Evolutionary conservation across 306 rosid species (phyloP).

Genomic region (Dalbergia oliveri): DNA sequence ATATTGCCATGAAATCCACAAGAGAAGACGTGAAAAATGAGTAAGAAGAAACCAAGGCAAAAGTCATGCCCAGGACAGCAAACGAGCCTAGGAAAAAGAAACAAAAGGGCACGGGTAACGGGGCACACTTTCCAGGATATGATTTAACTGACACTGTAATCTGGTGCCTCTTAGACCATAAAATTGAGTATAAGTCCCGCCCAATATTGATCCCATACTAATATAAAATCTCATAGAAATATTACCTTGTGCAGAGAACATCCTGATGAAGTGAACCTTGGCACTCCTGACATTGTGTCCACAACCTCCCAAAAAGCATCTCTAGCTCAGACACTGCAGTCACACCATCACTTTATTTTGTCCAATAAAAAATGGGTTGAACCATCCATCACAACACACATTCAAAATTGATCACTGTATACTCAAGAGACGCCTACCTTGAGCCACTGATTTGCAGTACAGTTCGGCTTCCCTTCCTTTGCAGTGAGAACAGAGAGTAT

Average conservation of each 20-base stretch:
- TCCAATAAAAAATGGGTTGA: conserved; percentile 29
- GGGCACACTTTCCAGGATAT: not conserved
- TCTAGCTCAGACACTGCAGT: conserved; percentile 88
- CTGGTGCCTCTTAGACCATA: not conserved
- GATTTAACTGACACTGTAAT: conserved; percentile 10
- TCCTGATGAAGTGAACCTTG: conserved; percentile 99
- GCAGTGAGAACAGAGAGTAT: conserved; percentile 83
- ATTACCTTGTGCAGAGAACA: conserved; percentile 97
- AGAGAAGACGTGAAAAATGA: not conserved
- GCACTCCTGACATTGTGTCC: conserved; percentile 99
- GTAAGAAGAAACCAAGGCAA: conserved; percentile 24
- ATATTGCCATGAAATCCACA: conserved; percentile 18
- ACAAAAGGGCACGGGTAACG: not conserved
- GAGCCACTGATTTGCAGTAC: conserved; percentile 82
- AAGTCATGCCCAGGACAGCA: conserved; percentile 7
- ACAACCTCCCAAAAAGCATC: conserved; percentile 88
- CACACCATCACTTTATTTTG: conserved; percentile 42
- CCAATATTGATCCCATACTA: conserved; percentile 22
- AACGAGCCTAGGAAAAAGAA: not conserved
- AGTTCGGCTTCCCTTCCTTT: conserved; percentile 93
- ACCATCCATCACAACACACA: conserved; percentile 36
- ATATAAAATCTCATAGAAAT: conserved; percentile 20
- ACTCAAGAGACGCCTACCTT: conserved; percentile 61
- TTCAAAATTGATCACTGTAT: conserved; percentile 28
- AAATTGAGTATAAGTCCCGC: conserved; percentile 15